phyloP scores from a whole-genome alignment of 257 asterid species.

The Leptodermis oblonga region DNA sequence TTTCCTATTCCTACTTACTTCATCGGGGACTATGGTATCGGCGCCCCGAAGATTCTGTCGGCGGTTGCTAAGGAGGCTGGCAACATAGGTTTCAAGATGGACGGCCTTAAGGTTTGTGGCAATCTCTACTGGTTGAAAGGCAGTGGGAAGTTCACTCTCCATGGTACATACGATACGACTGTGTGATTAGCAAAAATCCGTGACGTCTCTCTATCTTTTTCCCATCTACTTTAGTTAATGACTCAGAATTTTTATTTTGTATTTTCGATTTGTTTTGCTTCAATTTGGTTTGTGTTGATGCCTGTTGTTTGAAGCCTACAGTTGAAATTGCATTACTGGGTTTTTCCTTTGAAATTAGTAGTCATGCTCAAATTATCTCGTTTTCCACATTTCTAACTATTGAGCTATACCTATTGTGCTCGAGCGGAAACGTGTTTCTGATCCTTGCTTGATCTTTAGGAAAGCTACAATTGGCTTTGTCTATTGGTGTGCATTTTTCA shows the following conservation, averaged over 20 bases:
- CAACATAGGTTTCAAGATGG: slow-evolving; percentile 93
- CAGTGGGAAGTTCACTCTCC: slow-evolving; percentile 82
- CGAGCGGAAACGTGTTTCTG: background rate
- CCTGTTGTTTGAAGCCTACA: background rate
- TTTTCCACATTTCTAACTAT: background rate
- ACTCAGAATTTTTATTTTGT: background rate
- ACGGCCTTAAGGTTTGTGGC: slow-evolving; percentile 72
- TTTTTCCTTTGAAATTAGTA: background rate
- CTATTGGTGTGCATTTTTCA: background rate
- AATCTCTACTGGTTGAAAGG: slow-evolving; percentile 90
- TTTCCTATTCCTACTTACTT: slow-evolving; percentile 81
- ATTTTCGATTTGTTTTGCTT: background rate
- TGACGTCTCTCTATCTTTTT: background rate
- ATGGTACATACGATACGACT: slow-evolving; percentile 34
- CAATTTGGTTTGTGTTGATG: background rate
- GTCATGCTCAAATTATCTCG: background rate
- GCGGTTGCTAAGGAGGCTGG: slow-evolving; percentile 59
- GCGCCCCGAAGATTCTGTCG: slow-evolving; percentile 51
- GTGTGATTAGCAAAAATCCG: background rate
- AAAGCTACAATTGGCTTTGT: background rate
- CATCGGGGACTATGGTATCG: slow-evolving; percentile 89
- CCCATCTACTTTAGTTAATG: background rate
- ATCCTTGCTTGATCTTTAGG: background rate
- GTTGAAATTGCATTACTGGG: background rate
- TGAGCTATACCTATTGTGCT: background rate